phyloP scores from a whole-genome alignment of 352 stramenopile species.

The Globisporangium lucens region DNA sequence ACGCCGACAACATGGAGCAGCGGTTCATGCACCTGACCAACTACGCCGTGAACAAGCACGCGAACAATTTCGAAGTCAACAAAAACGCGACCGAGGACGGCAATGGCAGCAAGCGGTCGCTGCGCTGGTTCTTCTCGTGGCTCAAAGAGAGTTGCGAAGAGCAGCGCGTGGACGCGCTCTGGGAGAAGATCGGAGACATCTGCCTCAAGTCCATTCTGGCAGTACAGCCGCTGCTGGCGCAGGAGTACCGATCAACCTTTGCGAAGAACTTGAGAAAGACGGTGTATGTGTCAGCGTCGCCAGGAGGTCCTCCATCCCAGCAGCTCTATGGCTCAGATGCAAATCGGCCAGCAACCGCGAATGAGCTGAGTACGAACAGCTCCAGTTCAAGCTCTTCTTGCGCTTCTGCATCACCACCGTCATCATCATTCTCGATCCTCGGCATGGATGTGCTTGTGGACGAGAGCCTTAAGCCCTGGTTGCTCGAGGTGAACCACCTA shows the following conservation, averaged over 20 bases:
- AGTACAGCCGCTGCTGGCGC: slow-evolving; percentile 89
- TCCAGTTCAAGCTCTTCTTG: neutral
- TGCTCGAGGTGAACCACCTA: slow-evolving; percentile 98
- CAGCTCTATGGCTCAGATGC: slow-evolving; percentile 2
- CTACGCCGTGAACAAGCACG: slow-evolving; percentile 91
- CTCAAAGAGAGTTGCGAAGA: slow-evolving; percentile 64
- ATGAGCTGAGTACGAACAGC: neutral
- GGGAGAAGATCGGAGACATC: slow-evolving; percentile 92
- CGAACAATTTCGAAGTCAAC: slow-evolving; percentile 85
- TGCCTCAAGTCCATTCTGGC: slow-evolving; percentile 92
- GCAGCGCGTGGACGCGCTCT: slow-evolving; percentile 74
- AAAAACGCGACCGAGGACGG: slow-evolving; percentile 58
- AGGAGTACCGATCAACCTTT: slow-evolving; percentile 91
- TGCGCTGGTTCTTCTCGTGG: slow-evolving; percentile 93
- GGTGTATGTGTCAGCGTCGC: slow-evolving; percentile 33
- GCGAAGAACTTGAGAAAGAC: slow-evolving; percentile 73
- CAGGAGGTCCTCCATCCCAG: slow-evolving; percentile 7
- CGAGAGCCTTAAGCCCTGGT: slow-evolving; percentile 91
- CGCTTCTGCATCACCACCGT: slow-evolving; percentile 15
- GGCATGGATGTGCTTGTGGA: slow-evolving; percentile 97
- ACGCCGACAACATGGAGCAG: slow-evolving; percentile 79
- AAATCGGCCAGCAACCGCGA: slow-evolving; percentile 19
- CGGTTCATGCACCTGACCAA: slow-evolving; percentile 93
- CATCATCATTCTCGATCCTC: slow-evolving; percentile 90
- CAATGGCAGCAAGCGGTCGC: slow-evolving; percentile 81